These are phyloP conservation scores for Phylloporus sp. DNA, from an alignment of 1,284 basidiomycete species.

Conservation along the genomic window DNA sequence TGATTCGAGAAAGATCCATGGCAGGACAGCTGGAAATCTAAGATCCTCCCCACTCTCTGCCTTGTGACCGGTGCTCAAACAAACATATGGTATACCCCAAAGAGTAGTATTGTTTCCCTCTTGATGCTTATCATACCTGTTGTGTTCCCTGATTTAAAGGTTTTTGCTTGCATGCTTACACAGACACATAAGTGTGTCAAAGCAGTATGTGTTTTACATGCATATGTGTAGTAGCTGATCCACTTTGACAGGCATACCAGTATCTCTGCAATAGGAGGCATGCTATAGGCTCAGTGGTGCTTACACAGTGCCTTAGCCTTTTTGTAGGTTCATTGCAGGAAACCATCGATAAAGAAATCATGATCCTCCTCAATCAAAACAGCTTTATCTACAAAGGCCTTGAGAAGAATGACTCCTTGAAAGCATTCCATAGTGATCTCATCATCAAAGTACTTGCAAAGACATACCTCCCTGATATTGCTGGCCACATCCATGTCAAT, in stretches of 20 bases:
- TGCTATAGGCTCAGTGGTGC: constrained; percentile 1
- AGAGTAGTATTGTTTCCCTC: too few species aligned
- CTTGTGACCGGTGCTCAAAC: too few species aligned
- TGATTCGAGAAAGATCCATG: too few species aligned
- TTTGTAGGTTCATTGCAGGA: not conserved
- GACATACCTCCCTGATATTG: not conserved
- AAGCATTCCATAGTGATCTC: not conserved
- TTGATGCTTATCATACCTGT: too few species aligned
- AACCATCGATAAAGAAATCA: not conserved
- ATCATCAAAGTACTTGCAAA: not conserved
- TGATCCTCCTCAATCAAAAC: not conserved
- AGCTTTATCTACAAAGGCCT: not conserved
- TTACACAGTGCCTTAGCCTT: not conserved
- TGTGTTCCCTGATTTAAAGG: too few species aligned
- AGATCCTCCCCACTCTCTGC: too few species aligned
- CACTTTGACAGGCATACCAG: constrained; percentile 5
- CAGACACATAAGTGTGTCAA: too few species aligned
- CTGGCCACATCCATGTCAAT: not conserved
- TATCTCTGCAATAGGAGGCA: constrained; percentile 7
- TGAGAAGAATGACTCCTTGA: not conserved
- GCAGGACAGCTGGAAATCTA: too few species aligned
- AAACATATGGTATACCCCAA: too few species aligned
- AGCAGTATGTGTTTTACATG: too few species aligned
- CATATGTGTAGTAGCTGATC: not conserved
- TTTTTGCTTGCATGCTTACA: too few species aligned